Base-by-base conservation (phyloP, 1,139 yeast species). In the Debaryomyces psychrophilus region DNA sequence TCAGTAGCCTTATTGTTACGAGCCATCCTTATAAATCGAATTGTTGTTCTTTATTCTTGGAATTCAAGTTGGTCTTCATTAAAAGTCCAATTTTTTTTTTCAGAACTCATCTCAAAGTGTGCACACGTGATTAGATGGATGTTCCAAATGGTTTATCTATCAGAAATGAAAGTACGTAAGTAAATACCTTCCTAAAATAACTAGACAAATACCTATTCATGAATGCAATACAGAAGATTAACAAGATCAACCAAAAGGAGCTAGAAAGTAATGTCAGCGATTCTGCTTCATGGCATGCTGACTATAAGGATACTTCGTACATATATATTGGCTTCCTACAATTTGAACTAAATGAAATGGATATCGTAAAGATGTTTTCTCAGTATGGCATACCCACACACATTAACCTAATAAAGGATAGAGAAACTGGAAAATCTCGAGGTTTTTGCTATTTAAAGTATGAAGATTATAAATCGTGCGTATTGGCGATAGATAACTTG, bases 361-460 rank as follows among this genome's bases (percentile, higher is more conserved):
- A 93, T 59, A 65, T 93, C 1, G 60, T 90, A 8, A 77, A 83
- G 0, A 81, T 92, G 33, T 93, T 93, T 61, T 87, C 97, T 4
- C 98, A 93, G 61, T 93, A 79, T 63, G 99, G 99, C 1, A 77
- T 84, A 23, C 97, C 97, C 0, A 85, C 88, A 0, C 90, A 87
- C 59, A 63, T 92, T 34, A 82, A 86, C 47, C 68, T 93, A 47
- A 76, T 82, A n/a, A 76, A 90, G 48, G 93, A 89, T 59, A 72
- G 71, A 48, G 81, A 80, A 2, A 77, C 88, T 0, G 90, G 92
- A 1, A 78, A 79, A 51, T 81, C 90, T 7, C 76, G 79, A 45
- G 95, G 96, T 6, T 89, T 85, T 71, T 95, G 87, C 5, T 90
- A 84, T 67, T 65, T 93, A 52, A 87, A 90, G 62, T 93, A 88